These are phyloP conservation scores for Monosporascus sp. DNA, from an alignment of 2,329 filamentous ascomycete species.

Conservation along the genomic window DNA sequence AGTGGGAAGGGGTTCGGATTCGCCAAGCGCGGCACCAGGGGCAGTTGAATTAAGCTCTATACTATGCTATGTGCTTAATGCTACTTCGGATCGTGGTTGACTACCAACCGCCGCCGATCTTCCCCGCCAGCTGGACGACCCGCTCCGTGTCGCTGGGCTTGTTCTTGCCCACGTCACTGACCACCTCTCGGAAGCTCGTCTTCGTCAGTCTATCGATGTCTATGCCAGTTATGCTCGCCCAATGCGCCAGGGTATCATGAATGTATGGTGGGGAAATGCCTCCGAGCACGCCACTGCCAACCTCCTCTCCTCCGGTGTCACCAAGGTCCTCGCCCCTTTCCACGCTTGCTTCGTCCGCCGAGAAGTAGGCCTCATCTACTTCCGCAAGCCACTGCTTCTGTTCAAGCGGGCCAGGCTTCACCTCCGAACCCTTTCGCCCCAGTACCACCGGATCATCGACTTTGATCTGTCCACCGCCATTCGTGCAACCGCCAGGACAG, in stretches of 20 bases:
- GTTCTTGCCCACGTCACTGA: conserved; percentile 89
- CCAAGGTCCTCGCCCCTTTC: conserved; percentile 18
- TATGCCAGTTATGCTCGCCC: conserved; percentile 68
- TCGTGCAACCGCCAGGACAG: conserved; percentile 97
- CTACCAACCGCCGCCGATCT: conserved; percentile 92
- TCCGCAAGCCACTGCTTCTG: conserved; percentile 80
- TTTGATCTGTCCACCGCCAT: conserved; percentile 93
- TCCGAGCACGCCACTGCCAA: conserved; percentile 42
- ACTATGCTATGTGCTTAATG: conserved; percentile 2
- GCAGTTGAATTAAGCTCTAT: conserved; percentile 30
- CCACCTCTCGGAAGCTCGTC: conserved; percentile 86
- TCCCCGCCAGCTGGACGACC: conserved; percentile 82
- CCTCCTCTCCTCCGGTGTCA: conserved; percentile 16
- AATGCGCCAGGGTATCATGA: conserved; percentile 66
- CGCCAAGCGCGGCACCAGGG: conserved; percentile 54
- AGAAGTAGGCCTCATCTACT: conserved; percentile 89
- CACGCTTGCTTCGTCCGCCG: conserved; percentile 52
- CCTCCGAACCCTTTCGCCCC: conserved; percentile 39
- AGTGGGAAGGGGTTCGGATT: conserved; percentile 78
- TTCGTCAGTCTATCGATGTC: conserved; percentile 66
- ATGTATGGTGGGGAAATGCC: conserved; percentile 63
- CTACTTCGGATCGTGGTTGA: neutral
- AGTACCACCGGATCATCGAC: conserved; percentile 67
- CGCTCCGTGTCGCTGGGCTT: conserved; percentile 65
- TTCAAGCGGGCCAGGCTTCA: conserved; percentile 65